Conservation (phyloP, 768 basidiomycete species). For the Mycena belliarum region DNA sequence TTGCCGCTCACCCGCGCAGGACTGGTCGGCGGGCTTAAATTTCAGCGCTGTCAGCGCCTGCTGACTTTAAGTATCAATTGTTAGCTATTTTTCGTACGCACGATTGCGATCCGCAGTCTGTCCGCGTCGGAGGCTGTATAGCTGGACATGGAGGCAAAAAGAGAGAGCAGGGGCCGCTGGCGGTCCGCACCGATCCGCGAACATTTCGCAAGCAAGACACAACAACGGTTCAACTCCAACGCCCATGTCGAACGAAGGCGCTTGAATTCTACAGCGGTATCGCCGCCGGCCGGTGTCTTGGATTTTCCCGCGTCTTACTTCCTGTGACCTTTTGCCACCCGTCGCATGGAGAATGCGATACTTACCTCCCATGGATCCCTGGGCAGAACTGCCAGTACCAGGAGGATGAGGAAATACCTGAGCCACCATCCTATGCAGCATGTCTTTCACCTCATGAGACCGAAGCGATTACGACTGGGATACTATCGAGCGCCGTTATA, state of each 20-base stretch:
- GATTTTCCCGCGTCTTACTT: too few species aligned
- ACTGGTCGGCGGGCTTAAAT: slow-evolving; percentile 44
- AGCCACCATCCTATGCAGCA: too few species aligned
- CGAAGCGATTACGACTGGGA: too few species aligned
- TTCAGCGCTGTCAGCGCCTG: slow-evolving; percentile 50
- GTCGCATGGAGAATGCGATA: too few species aligned
- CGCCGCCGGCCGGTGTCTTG: too few species aligned
- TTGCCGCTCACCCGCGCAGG: slow-evolving; percentile 38
- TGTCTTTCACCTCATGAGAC: too few species aligned
- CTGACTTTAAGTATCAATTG: background rate
- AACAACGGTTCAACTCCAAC: slow-evolving; percentile 8
- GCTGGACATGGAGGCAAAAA: slow-evolving; percentile 1
- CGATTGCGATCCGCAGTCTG: slow-evolving; percentile 44
- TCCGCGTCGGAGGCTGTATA: slow-evolving; percentile 26
- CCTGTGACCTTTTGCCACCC: too few species aligned
- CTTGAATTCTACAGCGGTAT: slow-evolving; percentile 83
- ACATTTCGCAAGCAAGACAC: background rate
- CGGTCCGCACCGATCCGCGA: background rate
- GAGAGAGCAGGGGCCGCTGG: background rate
- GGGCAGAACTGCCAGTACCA: too few species aligned
- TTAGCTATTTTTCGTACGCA: slow-evolving; percentile 22
- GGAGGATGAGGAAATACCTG: too few species aligned
- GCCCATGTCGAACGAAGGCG: slow-evolving; percentile 26
- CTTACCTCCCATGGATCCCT: too few species aligned
- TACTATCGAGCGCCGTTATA: too few species aligned